These are phyloP conservation scores for Triadica sebifera DNA, from an alignment of 345 rosid species.

Conservation along the genomic window DNA sequence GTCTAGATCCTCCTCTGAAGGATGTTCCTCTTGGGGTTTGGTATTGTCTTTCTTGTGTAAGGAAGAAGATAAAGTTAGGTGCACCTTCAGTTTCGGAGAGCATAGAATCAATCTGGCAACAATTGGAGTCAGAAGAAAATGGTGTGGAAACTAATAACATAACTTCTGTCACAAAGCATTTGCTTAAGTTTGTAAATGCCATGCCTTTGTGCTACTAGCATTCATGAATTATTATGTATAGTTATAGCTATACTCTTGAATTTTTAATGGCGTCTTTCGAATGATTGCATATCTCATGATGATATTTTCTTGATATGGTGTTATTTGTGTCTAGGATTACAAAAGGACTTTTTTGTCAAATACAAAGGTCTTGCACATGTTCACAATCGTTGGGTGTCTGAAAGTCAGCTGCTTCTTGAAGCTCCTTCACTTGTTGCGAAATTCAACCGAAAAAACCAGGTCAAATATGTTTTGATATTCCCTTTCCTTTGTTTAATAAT, in stretches of 20 bases:
- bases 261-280: not conserved
- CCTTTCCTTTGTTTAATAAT: not conserved
- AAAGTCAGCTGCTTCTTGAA: slow-evolving; percentile 36
- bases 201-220: not conserved
- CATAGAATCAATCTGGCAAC: slow-evolving; percentile 53
- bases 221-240: not conserved
- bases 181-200: not conserved
- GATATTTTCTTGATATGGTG: slow-evolving; percentile 6
- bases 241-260: not conserved
- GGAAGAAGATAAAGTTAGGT: slow-evolving; percentile 45
- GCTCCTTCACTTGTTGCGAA: slow-evolving; percentile 40
- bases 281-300: not conserved
- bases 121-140: slow-evolving; percentile 31
- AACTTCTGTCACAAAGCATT: not conserved
- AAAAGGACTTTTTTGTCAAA: slow-evolving; percentile 43
- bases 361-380: slow-evolving; percentile 59
- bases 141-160: slow-evolving; percentile 30
- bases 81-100: slow-evolving; percentile 45
- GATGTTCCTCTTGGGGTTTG: slow-evolving; percentile 47
- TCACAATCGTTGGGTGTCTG: slow-evolving; percentile 58
- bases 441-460: slow-evolving; percentile 45
- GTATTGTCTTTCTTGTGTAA: slow-evolving; percentile 45
- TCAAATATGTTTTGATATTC: not conserved
- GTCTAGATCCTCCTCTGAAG: slow-evolving; percentile 42
- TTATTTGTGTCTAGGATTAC: slow-evolving; percentile 26